A percentile compares a stretch with the other conserved stretches of the same genome.
Conservation (phyloP, 305 asterid species). For the Ruellia speciosa region DNA sequence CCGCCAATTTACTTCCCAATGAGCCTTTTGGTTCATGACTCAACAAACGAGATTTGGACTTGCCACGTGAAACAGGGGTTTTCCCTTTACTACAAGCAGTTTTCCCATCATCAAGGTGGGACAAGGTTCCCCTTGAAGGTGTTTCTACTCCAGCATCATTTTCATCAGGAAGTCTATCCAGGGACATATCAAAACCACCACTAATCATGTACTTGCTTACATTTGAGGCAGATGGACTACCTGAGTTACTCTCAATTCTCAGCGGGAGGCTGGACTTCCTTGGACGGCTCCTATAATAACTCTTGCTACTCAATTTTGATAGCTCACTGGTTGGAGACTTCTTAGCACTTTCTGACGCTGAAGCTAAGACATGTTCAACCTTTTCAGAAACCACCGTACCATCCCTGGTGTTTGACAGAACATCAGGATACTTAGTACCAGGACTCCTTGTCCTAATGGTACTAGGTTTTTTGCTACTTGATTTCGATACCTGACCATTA, state of each 20-base stretch:
- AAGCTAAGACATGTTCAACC: conserved; percentile 25
- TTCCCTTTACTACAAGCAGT: conserved; percentile 33
- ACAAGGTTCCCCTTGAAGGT: conserved; percentile 27
- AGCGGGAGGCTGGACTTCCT: conserved; percentile 29
- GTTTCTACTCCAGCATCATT: conserved; percentile 29
- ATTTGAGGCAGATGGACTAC: conserved; percentile 26
- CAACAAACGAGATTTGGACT: conserved; percentile 32
- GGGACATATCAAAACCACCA: conserved; percentile 28
- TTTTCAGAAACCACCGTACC: conserved; percentile 25
- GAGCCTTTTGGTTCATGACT: conserved; percentile 23
- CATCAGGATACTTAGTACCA: conserved; percentile 25
- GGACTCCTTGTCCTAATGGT: conserved; percentile 13
- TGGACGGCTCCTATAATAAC: conserved; percentile 28
- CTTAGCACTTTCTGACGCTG: conserved; percentile 33
- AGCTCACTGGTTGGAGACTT: conserved; percentile 31
- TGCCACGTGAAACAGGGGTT: conserved; percentile 24
- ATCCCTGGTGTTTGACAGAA: conserved; percentile 21
- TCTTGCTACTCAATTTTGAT: conserved; percentile 30
- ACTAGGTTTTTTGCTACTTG: too few relatives aligned
- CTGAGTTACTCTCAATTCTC: conserved; percentile 25
- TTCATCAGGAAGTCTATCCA: conserved; percentile 26
- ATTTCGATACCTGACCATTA: too few relatives aligned
- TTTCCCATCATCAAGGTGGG: conserved; percentile 30
- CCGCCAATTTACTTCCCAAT: conserved; percentile 23
- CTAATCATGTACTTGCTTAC: conserved; percentile 19